A percentile compares a stretch with the other conserved stretches of the same genome.
Conservation (phyloP, 2,329 filamentous ascomycete genomes). For the Colletotrichum orbiculare region DNA sequence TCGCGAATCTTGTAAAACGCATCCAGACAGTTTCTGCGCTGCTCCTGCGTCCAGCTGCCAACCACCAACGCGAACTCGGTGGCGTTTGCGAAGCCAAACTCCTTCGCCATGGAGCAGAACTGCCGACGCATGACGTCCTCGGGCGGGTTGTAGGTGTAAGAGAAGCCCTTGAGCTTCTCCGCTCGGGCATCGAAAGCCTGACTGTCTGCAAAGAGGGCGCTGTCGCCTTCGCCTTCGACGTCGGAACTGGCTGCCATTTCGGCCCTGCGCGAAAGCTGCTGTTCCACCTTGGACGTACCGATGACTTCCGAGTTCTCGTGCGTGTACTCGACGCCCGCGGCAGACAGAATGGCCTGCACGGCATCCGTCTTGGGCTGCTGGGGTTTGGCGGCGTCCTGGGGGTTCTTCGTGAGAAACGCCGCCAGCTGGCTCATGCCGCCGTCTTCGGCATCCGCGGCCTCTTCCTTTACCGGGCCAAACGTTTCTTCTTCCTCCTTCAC, state of each 20-base stretch:
- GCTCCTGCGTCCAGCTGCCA: constrained; percentile 88
- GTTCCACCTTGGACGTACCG: constrained; percentile 91
- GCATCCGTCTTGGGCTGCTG: constrained; percentile 73
- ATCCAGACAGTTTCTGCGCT: constrained; percentile 82
- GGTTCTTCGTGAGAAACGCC: constrained; percentile 52
- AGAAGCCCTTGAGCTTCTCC: constrained; percentile 16
- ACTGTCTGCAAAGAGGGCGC: constrained; percentile 68
- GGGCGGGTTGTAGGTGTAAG: constrained; percentile 75
- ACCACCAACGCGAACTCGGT: constrained; percentile 91
- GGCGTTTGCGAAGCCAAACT: constrained; percentile 79
- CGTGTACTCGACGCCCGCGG: constrained; percentile 92
- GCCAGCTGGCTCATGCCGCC: constrained; percentile 72
- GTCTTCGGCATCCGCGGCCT: constrained; percentile 59
- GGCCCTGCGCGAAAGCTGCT: constrained; percentile 81
- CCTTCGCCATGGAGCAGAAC: constrained; percentile 89
- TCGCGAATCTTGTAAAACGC: constrained; percentile 80
- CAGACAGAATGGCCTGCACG: constrained; percentile 87
- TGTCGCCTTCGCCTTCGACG: constrained; percentile 59
- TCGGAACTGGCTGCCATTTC: constrained; percentile 65
- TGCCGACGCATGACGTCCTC: constrained; percentile 80
- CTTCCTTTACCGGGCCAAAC: constrained; percentile 55
- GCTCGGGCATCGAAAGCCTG: constrained; percentile 42
- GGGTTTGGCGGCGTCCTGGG: constrained; percentile 52
- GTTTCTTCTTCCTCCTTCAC: constrained; percentile 56
- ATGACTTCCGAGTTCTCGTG: constrained; percentile 97